phyloP scores from a whole-genome alignment of 495 filamentous ascomycete species.

The Penicillium bialowiezense region DNA sequence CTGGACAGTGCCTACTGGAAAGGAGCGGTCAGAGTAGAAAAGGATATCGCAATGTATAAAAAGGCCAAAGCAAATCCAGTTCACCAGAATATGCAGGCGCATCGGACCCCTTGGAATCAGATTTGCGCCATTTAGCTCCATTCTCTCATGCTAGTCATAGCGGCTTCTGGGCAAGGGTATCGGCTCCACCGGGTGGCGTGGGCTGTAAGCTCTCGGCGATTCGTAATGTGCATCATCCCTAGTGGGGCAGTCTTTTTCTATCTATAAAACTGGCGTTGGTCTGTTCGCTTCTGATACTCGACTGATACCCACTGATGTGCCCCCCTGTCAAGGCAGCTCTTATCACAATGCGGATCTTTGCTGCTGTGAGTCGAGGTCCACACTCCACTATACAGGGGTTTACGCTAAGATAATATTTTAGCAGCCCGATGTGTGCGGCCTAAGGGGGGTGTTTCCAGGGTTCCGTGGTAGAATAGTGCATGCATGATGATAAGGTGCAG shows the following conservation, averaged over 20 bases:
- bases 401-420: neutral
- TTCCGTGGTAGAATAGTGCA: too few species aligned
- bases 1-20: neutral
- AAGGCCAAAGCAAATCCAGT: neutral
- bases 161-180: neutral
- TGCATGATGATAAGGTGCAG: too few species aligned
- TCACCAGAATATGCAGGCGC: neutral
- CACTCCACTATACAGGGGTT: conserved; percentile 6
- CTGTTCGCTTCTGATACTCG: neutral
- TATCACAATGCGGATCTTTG: neutral
- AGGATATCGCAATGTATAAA: neutral
- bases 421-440: neutral
- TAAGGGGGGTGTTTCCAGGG: neutral
- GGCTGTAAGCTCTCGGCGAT: conserved; percentile 9
- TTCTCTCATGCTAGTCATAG: neutral
- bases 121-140: neutral
- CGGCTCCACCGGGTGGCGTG: conserved; percentile 16
- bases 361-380: neutral
- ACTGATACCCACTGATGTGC: neutral
- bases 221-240: conserved; percentile 14
- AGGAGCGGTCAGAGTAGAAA: neutral
- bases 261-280: conserved; percentile 9
- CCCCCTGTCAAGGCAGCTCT: neutral
- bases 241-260: conserved; percentile 18
- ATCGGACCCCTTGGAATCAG: neutral